phyloP scores from a whole-genome alignment of 371 early-diverging fungal genomes.

The Mucor mucedo region DNA sequence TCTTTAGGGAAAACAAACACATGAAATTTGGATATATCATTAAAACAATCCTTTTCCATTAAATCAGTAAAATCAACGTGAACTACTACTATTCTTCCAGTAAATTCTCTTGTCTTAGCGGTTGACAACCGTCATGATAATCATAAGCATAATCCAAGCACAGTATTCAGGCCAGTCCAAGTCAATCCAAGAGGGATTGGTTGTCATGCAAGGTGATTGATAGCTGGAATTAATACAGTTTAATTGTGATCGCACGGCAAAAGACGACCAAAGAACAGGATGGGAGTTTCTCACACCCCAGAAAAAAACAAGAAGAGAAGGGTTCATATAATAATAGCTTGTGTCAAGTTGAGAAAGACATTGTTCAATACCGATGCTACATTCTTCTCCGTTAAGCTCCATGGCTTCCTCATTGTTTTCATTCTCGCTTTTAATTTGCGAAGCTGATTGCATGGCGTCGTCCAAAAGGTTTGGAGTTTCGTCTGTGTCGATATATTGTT shows the following conservation, averaged over 20 bases:
- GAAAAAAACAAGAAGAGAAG: background rate
- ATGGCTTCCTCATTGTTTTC: background rate
- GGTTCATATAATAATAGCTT: background rate
- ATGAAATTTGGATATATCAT: background rate
- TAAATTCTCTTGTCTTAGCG: background rate
- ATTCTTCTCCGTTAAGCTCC: background rate
- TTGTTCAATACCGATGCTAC: background rate
- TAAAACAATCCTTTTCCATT: background rate
- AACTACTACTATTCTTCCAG: background rate
- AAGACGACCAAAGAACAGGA: background rate
- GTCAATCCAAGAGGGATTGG: too few species aligned
- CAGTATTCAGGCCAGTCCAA: background rate
- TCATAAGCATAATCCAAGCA: background rate
- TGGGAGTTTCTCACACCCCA: background rate
- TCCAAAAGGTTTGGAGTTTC: too few species aligned
- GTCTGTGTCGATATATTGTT: too few species aligned
- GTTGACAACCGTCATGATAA: background rate
- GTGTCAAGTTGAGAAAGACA: background rate
- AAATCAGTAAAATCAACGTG: background rate
- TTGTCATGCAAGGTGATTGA: background rate
- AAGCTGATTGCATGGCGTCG: too few species aligned
- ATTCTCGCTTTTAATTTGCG: too few species aligned
- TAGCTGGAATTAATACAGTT: background rate
- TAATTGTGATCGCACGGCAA: background rate
- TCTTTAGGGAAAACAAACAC: too few species aligned